Percentiles rank a stretch among this genome's conserved stretches.
Evolutionary conservation across 768 basidiomycete genomes (phyloP).

Genomic region (Tremella yokohamensis): DNA sequence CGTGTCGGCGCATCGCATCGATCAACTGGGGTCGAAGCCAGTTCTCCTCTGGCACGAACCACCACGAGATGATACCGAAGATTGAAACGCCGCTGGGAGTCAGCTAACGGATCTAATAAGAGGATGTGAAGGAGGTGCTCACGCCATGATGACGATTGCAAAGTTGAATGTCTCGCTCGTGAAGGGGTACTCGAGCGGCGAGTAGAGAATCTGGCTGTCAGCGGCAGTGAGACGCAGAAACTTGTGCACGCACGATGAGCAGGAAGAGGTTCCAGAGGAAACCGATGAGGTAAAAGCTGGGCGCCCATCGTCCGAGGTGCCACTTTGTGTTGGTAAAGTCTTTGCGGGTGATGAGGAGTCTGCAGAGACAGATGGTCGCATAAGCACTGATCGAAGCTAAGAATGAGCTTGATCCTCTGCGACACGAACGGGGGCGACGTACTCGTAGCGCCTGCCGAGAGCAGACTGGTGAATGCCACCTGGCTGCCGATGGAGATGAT

Average conservation of each 20-base stretch:
- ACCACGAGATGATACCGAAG: conserved; percentile 4
- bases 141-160: conserved; percentile 5
- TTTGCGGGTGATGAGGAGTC: conserved; percentile 2
- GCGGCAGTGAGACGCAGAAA: too few relatives aligned
- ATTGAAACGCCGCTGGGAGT: neutral
- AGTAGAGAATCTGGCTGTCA: neutral
- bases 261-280: conserved; percentile 2
- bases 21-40: conserved; percentile 1
- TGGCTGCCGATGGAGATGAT: conserved; percentile 84
- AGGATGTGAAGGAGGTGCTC: neutral
- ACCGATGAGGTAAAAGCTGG: neutral
- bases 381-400: neutral
- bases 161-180: conserved; percentile 5
- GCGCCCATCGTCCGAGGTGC: conserved; percentile 1
- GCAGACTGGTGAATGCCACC: conserved; percentile 85
- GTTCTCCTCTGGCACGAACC: conserved; percentile 4
- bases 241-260: neutral
- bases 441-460: conserved; percentile 76
- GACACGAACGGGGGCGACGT: neutral
- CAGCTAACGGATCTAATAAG: neutral
- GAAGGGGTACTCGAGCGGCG: conserved; percentile 4
- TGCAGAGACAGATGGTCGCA: conserved; percentile 4
- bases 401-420: neutral
- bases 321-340: conserved; percentile 4
- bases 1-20: conserved; percentile 2